These are phyloP conservation scores for Pestalotiopsis fici DNA, from an alignment of 2,329 filamentous ascomycete genomes.

Conservation along the genomic window DNA sequence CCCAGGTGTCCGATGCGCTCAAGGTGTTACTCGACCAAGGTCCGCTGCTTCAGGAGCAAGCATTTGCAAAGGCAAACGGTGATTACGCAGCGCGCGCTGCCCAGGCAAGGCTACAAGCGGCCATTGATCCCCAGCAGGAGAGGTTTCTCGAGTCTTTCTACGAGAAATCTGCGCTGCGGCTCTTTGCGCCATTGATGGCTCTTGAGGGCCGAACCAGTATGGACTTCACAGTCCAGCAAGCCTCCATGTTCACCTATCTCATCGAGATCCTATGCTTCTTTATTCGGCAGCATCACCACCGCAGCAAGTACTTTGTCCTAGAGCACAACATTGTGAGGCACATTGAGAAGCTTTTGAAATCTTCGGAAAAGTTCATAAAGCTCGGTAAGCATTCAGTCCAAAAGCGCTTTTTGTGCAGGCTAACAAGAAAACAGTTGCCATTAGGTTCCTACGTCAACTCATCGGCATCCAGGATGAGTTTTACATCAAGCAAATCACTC, in stretches of 20 bases:
- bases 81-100: constrained; percentile 68
- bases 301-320: constrained; percentile 86
- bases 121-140: constrained; percentile 74
- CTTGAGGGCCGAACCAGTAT: constrained; percentile 71
- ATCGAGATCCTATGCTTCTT: constrained; percentile 95
- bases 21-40: constrained; percentile 86
- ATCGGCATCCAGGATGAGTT: constrained; percentile 87
- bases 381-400: constrained; percentile 59
- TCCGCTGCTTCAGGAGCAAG: constrained; percentile 51
- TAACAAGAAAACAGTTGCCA: constrained; percentile 59
- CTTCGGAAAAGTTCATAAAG: constrained; percentile 88
- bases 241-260: constrained; percentile 87
- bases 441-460: constrained; percentile 91
- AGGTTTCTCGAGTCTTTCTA: constrained; percentile 88
- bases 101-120: constrained; percentile 45
- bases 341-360: constrained; percentile 79
- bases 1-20: constrained; percentile 91
- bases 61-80: constrained; percentile 60
- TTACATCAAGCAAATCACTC: constrained; percentile 81
- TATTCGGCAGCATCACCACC: constrained; percentile 81
- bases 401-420: background rate
- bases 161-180: constrained; percentile 77
- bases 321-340: constrained; percentile 76
- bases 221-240: constrained; percentile 77
- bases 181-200: constrained; percentile 85